Conservation (phyloP, 495 filamentous ascomycete species). For the Ascobolus immersus region DNA sequence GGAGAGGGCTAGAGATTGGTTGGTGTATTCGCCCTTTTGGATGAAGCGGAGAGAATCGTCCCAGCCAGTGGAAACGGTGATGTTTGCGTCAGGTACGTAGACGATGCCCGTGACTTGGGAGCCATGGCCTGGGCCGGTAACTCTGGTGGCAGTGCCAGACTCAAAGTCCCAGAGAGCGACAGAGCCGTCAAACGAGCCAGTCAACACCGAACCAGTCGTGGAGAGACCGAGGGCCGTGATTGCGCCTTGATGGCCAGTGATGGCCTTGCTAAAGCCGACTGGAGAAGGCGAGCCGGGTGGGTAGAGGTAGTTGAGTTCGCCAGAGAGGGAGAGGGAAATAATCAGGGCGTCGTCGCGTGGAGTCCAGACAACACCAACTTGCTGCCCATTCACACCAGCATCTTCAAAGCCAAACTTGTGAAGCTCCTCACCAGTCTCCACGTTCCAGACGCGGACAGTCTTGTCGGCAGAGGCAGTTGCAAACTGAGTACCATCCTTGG, state of each 20-base stretch:
- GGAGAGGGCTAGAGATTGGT: constrained; percentile 19
- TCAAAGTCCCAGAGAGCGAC: constrained; percentile 57
- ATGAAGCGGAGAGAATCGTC: constrained; percentile 75
- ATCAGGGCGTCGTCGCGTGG: constrained; percentile 58
- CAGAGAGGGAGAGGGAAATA: constrained; percentile 65
- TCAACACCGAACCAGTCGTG: constrained; percentile 39
- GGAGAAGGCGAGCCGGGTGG: too few species aligned
- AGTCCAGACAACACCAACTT: constrained; percentile 87
- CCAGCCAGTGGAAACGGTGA: constrained; percentile 73
- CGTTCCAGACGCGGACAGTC: constrained; percentile 76
- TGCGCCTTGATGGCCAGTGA: constrained; percentile 85
- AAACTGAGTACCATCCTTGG: constrained; percentile 63
- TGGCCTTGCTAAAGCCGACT: constrained; percentile 36
- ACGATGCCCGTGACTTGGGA: constrained; percentile 63
- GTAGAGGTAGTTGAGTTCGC: constrained; percentile 66
- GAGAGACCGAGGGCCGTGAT: constrained; percentile 46
- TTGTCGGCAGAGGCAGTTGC: constrained; percentile 84
- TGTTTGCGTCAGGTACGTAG: constrained; percentile 26
- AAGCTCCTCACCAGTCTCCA: constrained; percentile 45
- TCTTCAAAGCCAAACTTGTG: constrained; percentile 55
- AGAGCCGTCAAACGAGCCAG: constrained; percentile 74
- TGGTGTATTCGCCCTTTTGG: constrained; percentile 37
- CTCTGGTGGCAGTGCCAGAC: constrained; percentile 35
- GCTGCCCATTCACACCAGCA: constrained; percentile 32
- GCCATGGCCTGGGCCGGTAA: constrained; percentile 56